These are phyloP conservation scores for Falciphora oryzae DNA, from an alignment of 2,329 filamentous ascomycete species.

Conservation along the genomic window DNA sequence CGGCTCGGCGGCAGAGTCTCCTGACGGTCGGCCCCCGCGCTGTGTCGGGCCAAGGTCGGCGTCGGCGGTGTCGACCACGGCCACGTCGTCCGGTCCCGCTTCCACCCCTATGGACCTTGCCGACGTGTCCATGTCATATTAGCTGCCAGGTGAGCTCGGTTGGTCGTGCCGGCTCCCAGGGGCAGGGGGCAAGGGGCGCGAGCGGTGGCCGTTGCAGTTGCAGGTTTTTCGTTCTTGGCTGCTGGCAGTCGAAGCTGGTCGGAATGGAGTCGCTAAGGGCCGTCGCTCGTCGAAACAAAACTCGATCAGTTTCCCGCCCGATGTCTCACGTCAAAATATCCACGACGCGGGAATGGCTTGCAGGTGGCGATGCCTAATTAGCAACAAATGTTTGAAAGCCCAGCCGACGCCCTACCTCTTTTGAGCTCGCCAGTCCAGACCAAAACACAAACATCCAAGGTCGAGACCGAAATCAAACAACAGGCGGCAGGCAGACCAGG, in stretches of 20 bases:
- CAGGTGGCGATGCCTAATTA: neutral
- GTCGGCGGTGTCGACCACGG: slow-evolving; percentile 5
- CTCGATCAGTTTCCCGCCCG: slow-evolving; percentile 29
- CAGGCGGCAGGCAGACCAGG: neutral
- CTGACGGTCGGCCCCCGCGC: neutral
- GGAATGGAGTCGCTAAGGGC: no score
- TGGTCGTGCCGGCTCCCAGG: no score
- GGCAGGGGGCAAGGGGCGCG: no score
- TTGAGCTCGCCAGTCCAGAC: neutral
- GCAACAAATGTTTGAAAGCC: neutral
- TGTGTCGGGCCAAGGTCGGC: slow-evolving; percentile 4
- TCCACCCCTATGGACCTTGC: neutral
- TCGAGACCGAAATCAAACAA: neutral
- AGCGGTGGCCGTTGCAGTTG: neutral
- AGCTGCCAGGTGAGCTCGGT: neutral
- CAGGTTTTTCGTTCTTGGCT: neutral
- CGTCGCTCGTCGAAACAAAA: neutral
- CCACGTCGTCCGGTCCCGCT: slow-evolving; percentile 5
- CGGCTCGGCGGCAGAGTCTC: slow-evolving; percentile 15
- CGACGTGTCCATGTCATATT: slow-evolving; percentile 9
- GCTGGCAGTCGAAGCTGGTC: neutral
- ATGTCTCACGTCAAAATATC: neutral
- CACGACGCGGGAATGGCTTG: neutral
- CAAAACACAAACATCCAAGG: neutral
- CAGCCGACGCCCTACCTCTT: neutral